Evolutionary conservation across 225 moss, liverwort and hornwort genomes (phyloP), one percentile per base, ranked within the genome.

Genomic region (Marchantia paleacea): DNA sequence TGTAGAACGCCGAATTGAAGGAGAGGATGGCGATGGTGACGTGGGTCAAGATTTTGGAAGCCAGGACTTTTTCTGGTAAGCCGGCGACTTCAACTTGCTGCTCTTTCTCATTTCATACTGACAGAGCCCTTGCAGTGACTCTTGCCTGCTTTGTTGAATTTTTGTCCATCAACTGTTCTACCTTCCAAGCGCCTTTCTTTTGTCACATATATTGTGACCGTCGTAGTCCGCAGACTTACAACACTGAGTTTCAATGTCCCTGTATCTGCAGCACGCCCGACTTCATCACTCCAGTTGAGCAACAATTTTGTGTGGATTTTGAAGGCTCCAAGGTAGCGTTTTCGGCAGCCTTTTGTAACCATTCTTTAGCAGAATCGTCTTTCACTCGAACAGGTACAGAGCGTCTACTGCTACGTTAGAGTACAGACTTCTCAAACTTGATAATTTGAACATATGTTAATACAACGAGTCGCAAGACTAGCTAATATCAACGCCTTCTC

Each of bases 221-320:
- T 51, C 11, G 12, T n/a, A 22, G 50, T 11, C 39, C 39, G 5
- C 4, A 14, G 26, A 12, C 48, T 22, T 11, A 0, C 13, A 10
- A 67, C 28, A 28, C 28, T 31, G 67, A 28, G 11, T 29, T 63
- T 67, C 25, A 71, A 74, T 30, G 26, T 73, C 14, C 12, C 11
- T 74, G 29, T 13, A 39, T 68, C 55, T 82, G 86, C 92, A 94
- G 97, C 87, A 99, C 99, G 50, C 99, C 95, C 4, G 95, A 99
- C 79, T 99, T 91, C 79, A 92, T 99, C 77, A 99, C 99, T 84
- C 99, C 99, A 10, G 88, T 91, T 52, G 95, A 95, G 72, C 97
- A 97, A 82, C 97, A 97, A 83, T 97, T 97, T 69, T 58, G 93
- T 24, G 88, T 92, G 49, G 94, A 99, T 83, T 89, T 95, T 78